Conservation (phyloP, 352 stramenopile genomes). For the Globisporangium lucens region DNA sequence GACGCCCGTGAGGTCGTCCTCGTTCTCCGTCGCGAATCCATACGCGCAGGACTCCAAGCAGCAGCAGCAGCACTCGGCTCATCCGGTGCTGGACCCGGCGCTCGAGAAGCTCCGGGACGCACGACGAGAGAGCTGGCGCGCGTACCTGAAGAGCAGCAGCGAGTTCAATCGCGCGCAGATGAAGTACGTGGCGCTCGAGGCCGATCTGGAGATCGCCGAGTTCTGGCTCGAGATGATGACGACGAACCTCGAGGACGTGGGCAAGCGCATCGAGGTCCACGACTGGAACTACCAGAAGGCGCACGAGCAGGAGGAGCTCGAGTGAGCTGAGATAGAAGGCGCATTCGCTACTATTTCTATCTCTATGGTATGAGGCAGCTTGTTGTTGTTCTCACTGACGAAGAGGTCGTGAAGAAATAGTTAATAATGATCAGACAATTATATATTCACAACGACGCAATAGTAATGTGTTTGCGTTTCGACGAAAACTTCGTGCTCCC, state of each 20-base stretch:
- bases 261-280: conserved; percentile 69
- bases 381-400: no score
- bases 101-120: conserved; percentile 38
- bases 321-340: background rate
- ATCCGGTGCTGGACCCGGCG: conserved; percentile 22
- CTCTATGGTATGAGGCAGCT: no score
- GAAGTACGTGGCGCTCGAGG: conserved; percentile 47
- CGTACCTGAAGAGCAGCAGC: conserved; percentile 51
- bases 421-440: conserved; percentile 9
- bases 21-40: background rate
- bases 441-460: conserved; percentile 14
- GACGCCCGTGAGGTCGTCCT: background rate
- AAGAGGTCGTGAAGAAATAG: background rate
- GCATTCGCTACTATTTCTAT: no score
- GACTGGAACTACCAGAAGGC: conserved; percentile 80
- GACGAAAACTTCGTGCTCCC: no score
- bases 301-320: conserved; percentile 28
- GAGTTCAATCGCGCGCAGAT: conserved; percentile 61
- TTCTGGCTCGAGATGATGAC: conserved; percentile 61
- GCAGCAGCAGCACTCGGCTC: background rate
- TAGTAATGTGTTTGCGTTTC: background rate
- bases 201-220: conserved; percentile 58
- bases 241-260: conserved; percentile 69
- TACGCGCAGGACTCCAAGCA: background rate
- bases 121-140: conserved; percentile 39